Conservation (phyloP, 306 rosid genomes). For the Chamaecrista fasciculata region DNA sequence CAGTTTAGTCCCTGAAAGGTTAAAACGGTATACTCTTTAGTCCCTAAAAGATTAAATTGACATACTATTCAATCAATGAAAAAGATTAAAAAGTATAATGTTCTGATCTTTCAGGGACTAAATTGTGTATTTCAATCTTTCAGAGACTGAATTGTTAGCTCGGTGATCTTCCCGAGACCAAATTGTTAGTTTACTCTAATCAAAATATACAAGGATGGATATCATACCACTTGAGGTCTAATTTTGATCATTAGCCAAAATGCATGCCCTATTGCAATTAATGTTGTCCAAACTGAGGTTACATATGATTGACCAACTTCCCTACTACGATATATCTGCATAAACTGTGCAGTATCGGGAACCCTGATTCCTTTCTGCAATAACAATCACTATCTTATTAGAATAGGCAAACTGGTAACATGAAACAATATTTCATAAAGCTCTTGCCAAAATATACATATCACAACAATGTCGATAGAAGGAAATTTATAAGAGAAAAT, state of each 20-base stretch:
- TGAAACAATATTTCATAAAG: slow-evolving; percentile 20
- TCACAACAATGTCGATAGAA: background rate
- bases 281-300: slow-evolving; percentile 88
- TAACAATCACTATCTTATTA: slow-evolving; percentile 20
- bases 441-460: slow-evolving; percentile 1
- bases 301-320: slow-evolving; percentile 95
- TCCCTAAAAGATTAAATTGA: too few species aligned
- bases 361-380: slow-evolving; percentile 49
- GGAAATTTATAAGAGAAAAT: slow-evolving; percentile 12
- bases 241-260: slow-evolving; percentile 78
- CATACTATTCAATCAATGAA: too few species aligned
- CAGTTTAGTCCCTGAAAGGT: too few species aligned
- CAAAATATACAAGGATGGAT: slow-evolving; percentile 20
- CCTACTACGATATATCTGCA: slow-evolving; percentile 88
- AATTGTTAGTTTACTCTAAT: too few species aligned
- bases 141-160: too few species aligned
- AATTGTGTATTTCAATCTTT: too few species aligned
- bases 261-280: slow-evolving; percentile 62
- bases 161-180: too few species aligned
- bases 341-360: slow-evolving; percentile 50
- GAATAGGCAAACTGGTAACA: slow-evolving; percentile 21
- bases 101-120: too few species aligned
- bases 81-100: too few species aligned
- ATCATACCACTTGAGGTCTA: slow-evolving; percentile 89
- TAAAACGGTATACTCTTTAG: too few species aligned